phyloP scores from a whole-genome alignment of 192 early-diverging fungal species.

The Helicostylum pulchrum region DNA sequence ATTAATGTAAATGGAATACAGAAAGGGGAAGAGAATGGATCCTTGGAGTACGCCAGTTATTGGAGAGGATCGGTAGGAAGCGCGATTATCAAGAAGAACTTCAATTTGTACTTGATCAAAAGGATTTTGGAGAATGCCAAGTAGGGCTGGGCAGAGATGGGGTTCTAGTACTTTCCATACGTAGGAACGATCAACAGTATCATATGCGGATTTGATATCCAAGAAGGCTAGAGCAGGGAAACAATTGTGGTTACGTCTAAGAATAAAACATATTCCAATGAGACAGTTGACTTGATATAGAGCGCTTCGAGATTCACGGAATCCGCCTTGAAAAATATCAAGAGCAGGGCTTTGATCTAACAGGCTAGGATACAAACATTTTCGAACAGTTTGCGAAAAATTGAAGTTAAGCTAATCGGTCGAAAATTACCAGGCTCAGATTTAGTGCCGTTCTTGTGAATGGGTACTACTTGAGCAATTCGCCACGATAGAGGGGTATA shows the following conservation, averaged over 20 bases:
- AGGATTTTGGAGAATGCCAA: constrained; percentile 1
- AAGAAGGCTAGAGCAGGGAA: constrained; percentile 15
- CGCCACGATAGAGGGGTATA: not conserved
- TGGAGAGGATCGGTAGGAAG: not conserved
- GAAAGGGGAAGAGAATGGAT: constrained; percentile 13
- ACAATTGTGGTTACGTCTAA: not conserved
- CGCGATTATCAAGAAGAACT: not conserved
- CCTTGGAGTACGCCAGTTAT: constrained; percentile 21
- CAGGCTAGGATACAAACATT: not conserved
- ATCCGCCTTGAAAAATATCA: constrained; percentile 21
- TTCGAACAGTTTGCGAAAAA: constrained; percentile 15
- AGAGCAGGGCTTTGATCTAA: constrained; percentile 2
- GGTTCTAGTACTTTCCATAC: constrained; percentile 5
- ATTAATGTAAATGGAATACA: constrained; percentile 24
- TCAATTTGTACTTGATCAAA: constrained; percentile 17
- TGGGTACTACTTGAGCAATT: constrained; percentile 14
- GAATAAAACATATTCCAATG: not conserved
- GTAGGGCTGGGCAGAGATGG: not conserved
- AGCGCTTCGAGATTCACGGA: constrained; percentile 6
- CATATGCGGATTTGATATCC: constrained; percentile 23
- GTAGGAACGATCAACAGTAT: constrained; percentile 11
- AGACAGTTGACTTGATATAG: constrained; percentile 17
- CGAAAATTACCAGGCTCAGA: constrained; percentile 11
- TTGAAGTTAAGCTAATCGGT: constrained; percentile 19
- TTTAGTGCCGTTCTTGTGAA: constrained; percentile 19